phyloP scores from a whole-genome alignment of 352 stramenopile genomes.

The Peronospora destructor region DNA sequence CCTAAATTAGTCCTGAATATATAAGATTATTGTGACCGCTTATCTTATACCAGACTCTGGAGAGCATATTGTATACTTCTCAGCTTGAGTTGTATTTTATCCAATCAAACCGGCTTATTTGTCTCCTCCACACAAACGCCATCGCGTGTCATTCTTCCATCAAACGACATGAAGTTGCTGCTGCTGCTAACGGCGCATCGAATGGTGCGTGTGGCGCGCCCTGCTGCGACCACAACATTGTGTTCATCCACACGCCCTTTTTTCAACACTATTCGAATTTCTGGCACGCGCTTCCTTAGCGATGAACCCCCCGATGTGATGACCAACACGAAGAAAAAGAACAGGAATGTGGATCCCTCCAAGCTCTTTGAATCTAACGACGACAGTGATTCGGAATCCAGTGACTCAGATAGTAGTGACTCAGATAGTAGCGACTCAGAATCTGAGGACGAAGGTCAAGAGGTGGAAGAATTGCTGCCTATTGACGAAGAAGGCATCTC shows the following conservation, averaged over 20 bases:
- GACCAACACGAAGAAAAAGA: slow-evolving; percentile 8
- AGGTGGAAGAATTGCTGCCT: slow-evolving; percentile 22
- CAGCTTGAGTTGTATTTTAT: slow-evolving; percentile 11
- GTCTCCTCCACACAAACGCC: slow-evolving; percentile 16
- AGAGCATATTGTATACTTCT: no score
- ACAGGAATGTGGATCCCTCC: slow-evolving; percentile 17
- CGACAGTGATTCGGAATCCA: slow-evolving; percentile 11
- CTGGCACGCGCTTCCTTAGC: slow-evolving; percentile 21
- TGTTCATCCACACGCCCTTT: slow-evolving; percentile 8
- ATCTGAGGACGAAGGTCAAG: slow-evolving; percentile 18
- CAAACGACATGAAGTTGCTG: slow-evolving; percentile 44
- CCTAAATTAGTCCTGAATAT: no score
- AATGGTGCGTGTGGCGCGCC: slow-evolving; percentile 18
- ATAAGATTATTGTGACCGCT: no score
- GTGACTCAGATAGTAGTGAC: slow-evolving; percentile 20
- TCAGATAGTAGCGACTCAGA: slow-evolving; percentile 22
- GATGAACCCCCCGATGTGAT: slow-evolving; percentile 1
- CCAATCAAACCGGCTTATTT: slow-evolving; percentile 7
- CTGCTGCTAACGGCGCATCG: slow-evolving; percentile 30
- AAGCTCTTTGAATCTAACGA: slow-evolving; percentile 24
- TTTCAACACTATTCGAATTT: slow-evolving; percentile 6
- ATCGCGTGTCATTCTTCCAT: slow-evolving; percentile 17
- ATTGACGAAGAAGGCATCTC: slow-evolving; percentile 36
- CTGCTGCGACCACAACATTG: slow-evolving; percentile 9
- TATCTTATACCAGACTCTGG: no score